Evolutionary conservation across 805 yeast species (phyloP), one percentile per base, ranked within the genome.

Genomic region (Yarrowia deformans): DNA sequence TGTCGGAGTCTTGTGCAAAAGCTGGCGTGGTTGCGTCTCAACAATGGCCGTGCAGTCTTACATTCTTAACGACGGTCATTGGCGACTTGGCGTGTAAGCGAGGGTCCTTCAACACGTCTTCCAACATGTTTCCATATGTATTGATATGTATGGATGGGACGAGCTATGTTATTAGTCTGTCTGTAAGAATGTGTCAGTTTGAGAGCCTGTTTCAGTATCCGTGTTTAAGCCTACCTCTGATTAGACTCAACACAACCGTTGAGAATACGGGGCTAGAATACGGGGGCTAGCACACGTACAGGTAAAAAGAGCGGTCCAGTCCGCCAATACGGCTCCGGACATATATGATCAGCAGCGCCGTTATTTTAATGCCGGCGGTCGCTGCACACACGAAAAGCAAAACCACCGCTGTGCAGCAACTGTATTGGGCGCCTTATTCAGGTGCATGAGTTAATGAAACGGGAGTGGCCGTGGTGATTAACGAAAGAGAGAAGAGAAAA

Each of bases 31-130:
- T 40, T n/a, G 45, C 45, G 18, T 4, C 18, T 40, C 45, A 16
- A 16, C 45, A 19, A 23, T 2, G 50, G 8, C 37, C 0, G 39
- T 49, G 55, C 55, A 49, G 55, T 16, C 8, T 8, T 49, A 49
- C 55, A 49, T 49, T 49, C 55, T 49, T 49, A 49, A 49, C 55
- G 39, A 49, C 18, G 9, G 37, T 32, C 14, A 23, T n/a, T 32
- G 55, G 55, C 55, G 55, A 49, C 55, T 49, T 49, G 55, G 55
- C 55, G 55, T 32, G 39, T 49, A 49, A 49, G 55, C 55, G 55
- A 49, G 19, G 18, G 2, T 39, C 16, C 12, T 10, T 5, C 9
- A 35, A 1, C 12, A 8, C 3, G 40, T 23, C 29, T 23, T 23
- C 29, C 46, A 45, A 45, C 48, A 45, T 45, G 48, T 45, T 43